phyloP scores from a whole-genome alignment of 1,139 yeast species.

The Nakaseomyces nivariensis region DNA sequence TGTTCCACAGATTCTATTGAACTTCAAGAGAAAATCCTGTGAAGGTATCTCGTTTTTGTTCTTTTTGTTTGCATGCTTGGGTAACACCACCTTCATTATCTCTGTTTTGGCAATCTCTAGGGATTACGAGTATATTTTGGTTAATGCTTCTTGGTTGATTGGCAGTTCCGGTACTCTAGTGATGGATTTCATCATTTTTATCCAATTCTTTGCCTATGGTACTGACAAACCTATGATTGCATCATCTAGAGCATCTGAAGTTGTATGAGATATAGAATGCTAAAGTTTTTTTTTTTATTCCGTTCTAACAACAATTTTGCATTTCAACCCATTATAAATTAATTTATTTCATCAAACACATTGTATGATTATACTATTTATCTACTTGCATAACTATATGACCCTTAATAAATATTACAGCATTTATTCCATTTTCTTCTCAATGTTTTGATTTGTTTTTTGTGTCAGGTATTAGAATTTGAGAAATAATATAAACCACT shows the following conservation, averaged over 20 bases:
- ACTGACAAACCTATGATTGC: background rate
- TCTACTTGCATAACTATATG: constrained; percentile 1
- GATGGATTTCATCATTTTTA: constrained; percentile 74
- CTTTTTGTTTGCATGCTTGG: constrained; percentile 86
- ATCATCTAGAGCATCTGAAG: background rate
- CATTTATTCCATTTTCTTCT: background rate
- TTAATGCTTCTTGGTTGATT: constrained; percentile 85
- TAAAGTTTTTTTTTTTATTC: background rate
- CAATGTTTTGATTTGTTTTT: background rate
- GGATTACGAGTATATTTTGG: constrained; percentile 57
- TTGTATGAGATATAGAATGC: background rate
- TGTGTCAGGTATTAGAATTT: background rate
- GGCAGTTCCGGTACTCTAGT: constrained; percentile 84
- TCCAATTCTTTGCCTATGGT: constrained; percentile 74
- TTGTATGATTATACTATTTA: background rate
- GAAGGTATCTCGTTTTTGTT: constrained; percentile 90
- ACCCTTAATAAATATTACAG: background rate
- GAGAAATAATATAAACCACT: too few relatives aligned
- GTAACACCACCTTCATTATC: constrained; percentile 80
- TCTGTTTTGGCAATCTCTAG: constrained; percentile 72
- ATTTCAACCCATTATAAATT: background rate
- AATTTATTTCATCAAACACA: background rate
- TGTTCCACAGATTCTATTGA: constrained; percentile 77
- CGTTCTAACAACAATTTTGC: background rate
- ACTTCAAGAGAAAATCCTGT: constrained; percentile 75